Evolutionary conservation across 441 rosid species (phyloP).

Genomic region (Lepidium campestre): DNA sequence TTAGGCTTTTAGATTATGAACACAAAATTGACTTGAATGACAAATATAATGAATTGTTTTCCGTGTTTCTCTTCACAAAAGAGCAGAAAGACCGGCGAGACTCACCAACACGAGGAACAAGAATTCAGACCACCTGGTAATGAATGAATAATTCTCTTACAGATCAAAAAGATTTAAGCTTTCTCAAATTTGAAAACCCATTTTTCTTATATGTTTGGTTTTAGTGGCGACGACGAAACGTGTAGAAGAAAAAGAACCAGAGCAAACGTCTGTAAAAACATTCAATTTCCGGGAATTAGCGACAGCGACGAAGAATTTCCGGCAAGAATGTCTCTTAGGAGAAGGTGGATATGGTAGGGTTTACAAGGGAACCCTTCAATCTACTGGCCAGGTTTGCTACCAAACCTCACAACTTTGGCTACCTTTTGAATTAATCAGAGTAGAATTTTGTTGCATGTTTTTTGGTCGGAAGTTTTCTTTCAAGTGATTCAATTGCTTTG

Average conservation of each 20-base stretch:
- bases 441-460: background rate
- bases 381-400: slow-evolving; percentile 50
- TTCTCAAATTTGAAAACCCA: background rate
- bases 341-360: slow-evolving; percentile 87
- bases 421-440: background rate
- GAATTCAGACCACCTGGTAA: slow-evolving; percentile 32
- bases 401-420: background rate
- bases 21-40: background rate
- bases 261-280: slow-evolving; percentile 28
- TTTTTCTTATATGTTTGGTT: slow-evolving; percentile 1
- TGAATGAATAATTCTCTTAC: background rate
- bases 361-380: slow-evolving; percentile 60
- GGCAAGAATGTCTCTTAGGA: slow-evolving; percentile 69
- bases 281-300: slow-evolving; percentile 85
- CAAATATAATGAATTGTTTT: slow-evolving; percentile 54
- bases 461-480: background rate
- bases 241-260: slow-evolving; percentile 12
- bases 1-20: background rate
- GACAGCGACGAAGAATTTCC: slow-evolving; percentile 84
- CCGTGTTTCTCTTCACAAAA: slow-evolving; percentile 61
- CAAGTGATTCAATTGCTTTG: background rate
- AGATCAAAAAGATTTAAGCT: background rate
- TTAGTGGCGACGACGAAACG: slow-evolving; percentile 20
- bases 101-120: slow-evolving; percentile 15
- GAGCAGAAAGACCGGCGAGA: slow-evolving; percentile 39